Percentiles rank a stretch among this genome's conserved stretches.
phyloP scores from a whole-genome alignment of 2,329 filamentous ascomycete species.

The Epicoccum nigrum region DNA sequence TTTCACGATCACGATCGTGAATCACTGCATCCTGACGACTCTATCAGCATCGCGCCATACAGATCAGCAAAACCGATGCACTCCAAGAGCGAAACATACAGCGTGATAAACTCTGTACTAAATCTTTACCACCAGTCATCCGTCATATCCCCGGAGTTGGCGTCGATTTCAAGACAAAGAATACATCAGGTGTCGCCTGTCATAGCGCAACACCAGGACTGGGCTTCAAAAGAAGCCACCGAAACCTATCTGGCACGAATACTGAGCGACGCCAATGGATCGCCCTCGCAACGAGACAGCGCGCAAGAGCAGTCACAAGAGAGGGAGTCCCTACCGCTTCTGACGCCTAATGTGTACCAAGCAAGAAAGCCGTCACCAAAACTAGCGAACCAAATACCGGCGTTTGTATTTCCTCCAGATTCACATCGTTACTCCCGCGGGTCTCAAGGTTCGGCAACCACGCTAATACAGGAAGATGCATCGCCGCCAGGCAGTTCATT shows the following conservation, averaged over 20 bases:
- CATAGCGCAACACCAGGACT: conserved; percentile 59
- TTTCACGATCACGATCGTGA: conserved; percentile 42
- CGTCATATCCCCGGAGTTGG: conserved; percentile 48
- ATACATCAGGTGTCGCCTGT: conserved; percentile 58
- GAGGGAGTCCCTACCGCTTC: conserved; percentile 3
- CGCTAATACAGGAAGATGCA: conserved; percentile 41
- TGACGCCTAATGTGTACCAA: conserved; percentile 15
- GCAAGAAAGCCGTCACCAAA: conserved; percentile 24
- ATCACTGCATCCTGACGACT: conserved; percentile 47
- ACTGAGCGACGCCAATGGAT: conserved; percentile 48
- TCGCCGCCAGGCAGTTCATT: conserved; percentile 44
- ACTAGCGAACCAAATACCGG: conserved; percentile 40
- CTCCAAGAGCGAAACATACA: conserved; percentile 52
- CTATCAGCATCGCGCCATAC: conserved; percentile 46
- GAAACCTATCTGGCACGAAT: conserved; percentile 61
- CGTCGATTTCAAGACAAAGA: conserved; percentile 48
- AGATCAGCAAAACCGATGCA: conserved; percentile 39
- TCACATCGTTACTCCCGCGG: conserved; percentile 44
- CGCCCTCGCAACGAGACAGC: conserved; percentile 11
- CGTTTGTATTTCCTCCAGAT: conserved; percentile 46
- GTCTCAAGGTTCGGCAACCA: conserved; percentile 39
- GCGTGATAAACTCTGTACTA: conserved; percentile 50
- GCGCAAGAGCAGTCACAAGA: conserved; percentile 12
- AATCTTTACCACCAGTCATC: conserved; percentile 49
- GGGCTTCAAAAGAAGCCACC: conserved; percentile 61